A percentile compares a stretch with the other conserved stretches of the same genome.
Conservation (phyloP, 2,329 filamentous ascomycete species). For the Colletotrichum eremochloae region DNA sequence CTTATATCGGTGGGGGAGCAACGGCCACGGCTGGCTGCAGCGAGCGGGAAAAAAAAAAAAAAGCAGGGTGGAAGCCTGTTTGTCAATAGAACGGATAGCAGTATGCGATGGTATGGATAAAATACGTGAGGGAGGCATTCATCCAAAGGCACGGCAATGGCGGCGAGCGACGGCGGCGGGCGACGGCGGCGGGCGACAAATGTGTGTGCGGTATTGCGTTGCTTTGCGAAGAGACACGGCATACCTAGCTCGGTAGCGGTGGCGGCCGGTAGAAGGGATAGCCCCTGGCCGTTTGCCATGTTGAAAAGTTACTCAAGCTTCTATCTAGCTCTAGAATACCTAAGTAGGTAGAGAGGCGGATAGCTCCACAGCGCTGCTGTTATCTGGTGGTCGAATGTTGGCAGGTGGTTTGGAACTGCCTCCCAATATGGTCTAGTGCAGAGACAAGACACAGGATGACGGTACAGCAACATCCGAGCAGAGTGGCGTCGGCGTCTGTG, state of each 20-base stretch:
- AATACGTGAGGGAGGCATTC: background rate
- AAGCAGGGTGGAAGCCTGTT: conserved; percentile 21
- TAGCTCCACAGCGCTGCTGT: conserved; percentile 6
- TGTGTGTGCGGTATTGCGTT: background rate
- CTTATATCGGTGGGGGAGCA: background rate
- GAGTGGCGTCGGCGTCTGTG: background rate
- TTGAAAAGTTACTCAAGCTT: conserved; percentile 16
- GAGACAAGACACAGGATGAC: background rate
- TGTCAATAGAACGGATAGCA: conserved; percentile 30
- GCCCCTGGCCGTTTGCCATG: conserved; percentile 19
- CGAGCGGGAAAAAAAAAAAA: conserved; percentile 36
- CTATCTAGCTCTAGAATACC: background rate
- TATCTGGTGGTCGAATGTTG: background rate
- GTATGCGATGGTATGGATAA: conserved; percentile 1
- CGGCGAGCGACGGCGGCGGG: background rate
- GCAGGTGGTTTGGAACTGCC: background rate
- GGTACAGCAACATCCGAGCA: too few relatives aligned
- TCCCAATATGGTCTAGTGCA: background rate
- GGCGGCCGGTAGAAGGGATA: conserved; percentile 7
- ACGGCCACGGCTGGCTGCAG: conserved; percentile 1
- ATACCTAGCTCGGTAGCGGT: background rate
- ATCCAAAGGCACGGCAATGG: background rate
- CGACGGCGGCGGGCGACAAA: background rate
- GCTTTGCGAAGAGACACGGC: background rate
- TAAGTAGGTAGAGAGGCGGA: background rate